These are phyloP conservation scores for Fusarium euwallaceae DNA, from an alignment of 2,329 filamentous ascomycete genomes.

Conservation along the genomic window DNA sequence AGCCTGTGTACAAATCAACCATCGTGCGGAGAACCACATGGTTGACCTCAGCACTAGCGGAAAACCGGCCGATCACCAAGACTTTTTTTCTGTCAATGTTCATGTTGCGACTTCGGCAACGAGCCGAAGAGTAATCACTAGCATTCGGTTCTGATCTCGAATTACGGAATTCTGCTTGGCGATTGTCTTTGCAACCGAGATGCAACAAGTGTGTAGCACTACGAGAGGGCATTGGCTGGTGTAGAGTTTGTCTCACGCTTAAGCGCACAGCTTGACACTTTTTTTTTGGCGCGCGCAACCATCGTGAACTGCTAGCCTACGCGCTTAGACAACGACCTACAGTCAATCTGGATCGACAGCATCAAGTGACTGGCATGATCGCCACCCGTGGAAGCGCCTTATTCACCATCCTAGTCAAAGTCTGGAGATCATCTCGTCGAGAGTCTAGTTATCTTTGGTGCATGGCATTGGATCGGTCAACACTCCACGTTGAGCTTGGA, in stretches of 20 bases:
- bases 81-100: background rate
- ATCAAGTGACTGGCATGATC: background rate
- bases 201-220: background rate
- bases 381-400: background rate
- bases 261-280: background rate
- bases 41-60: slow-evolving; percentile 2
- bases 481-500: background rate
- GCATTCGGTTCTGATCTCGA: background rate
- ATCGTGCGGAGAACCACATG: slow-evolving; percentile 53
- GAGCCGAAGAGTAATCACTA: background rate
- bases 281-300: background rate
- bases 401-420: background rate
- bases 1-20: slow-evolving; percentile 5
- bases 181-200: background rate
- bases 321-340: background rate
- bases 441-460: background rate
- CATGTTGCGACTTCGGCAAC: background rate
- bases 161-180: background rate
- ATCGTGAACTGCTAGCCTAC: background rate
- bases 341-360: background rate
- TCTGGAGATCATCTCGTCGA: background rate
- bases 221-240: background rate
- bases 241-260: background rate
- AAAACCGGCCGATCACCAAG: slow-evolving; percentile 1
- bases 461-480: background rate